Base-by-base conservation (phyloP, 2,329 filamentous ascomycete genomes). In the Aaosphaeria pasadenensis region DNA sequence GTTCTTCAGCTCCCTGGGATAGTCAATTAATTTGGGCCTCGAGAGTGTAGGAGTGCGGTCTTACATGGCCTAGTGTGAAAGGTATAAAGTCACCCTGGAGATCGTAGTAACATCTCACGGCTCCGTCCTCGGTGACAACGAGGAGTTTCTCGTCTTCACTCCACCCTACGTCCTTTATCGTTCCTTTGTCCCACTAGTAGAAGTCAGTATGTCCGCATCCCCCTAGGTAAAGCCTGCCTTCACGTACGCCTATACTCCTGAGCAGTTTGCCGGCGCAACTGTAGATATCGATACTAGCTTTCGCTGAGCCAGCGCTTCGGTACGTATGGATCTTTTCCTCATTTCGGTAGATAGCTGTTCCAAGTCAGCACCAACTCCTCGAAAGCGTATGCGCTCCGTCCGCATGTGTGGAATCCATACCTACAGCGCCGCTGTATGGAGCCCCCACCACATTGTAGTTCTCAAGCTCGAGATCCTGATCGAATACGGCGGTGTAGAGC, bases 81-180 rank as follows among this genome's bases (percentile, higher is more conserved):
- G 95, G 91, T 11, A 87, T 89, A 66, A 99, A 99, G 66, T 97
- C 92, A 53, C 88, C 89, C 68, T 96, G 88, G n/a, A 99, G 75
- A 63, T 94, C 89, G 67, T 91, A 85, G 65, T 91, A 96, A 69
- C 90, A 94, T 51, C 91, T 82, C 39, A 97, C 92, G 1, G 85
- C 92, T 28, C 94, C 94, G 64, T 99, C 92, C 45, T 88, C 83
- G 7, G 91, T 89, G 44, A 97, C 85, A 0, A 96, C 87, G 4
- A 99, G 76, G 42, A 99, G 79, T 66, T 88, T 87, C 77, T 99
- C 94, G 56, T 96, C 90, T 63, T 96, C 92, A 17, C 91, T 96
- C 94, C 94, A 99, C 32, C 94, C 94, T 17, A 99, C 79, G 2
- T 89, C 91, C 69, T 86, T 88, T 64, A 99, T 89, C 3, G 85